Evolutionary conservation across 148 eudicot species (phyloP), one percentile per base, ranked within the genome.

Genomic region (Vaccinium macrocarpon): DNA sequence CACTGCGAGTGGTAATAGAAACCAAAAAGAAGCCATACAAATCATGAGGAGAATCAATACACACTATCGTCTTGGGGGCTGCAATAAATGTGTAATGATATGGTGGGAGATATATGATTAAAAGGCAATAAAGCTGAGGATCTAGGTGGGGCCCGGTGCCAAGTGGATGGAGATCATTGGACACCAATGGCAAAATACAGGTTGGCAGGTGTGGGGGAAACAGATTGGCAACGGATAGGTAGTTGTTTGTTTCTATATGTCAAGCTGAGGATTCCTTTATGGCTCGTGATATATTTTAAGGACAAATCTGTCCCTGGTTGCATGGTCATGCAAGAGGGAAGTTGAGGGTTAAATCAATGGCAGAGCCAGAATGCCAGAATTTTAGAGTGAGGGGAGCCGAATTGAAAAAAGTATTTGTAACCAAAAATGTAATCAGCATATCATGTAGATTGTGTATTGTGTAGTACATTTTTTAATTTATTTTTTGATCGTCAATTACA

Each of bases 21-120:
- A 68, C 50, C 82, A 55, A 82, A 86, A 78, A 16, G 78, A 77
- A 7, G 85, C 88, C 88, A 86, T 86, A 55, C 38, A 29, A 52
- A 82, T 66, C 56, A 82, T 53, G 79, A 70, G 73, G 78, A 72
- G 57, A 77, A 82, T 76, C 79, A 42, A 27, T 5, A 12, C 23
- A 14, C n/a, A 35, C 62, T 76, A 74, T 8, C 19, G 50, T 76
- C 57, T 50, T 76, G 80, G 78, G 50, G 52, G 48, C 51, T 46
- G 78, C 52, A 75, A 75, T 75, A 46, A 75, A 68, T 80, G 79
- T 71, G 79, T 16, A 38, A 52, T 79, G 83, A 79, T 62, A 57
- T 48, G 61, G 62, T 46, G 80, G 35, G 61, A 57, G 83, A 19
- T 16, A 64, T 82, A 64, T 82, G 84, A 85, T 76, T 76, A n/a